Percentiles rank a stretch among this genome's conserved stretches.
phyloP scores from a whole-genome alignment of 2,329 filamentous ascomycete species.

The Fusarium sp. region DNA sequence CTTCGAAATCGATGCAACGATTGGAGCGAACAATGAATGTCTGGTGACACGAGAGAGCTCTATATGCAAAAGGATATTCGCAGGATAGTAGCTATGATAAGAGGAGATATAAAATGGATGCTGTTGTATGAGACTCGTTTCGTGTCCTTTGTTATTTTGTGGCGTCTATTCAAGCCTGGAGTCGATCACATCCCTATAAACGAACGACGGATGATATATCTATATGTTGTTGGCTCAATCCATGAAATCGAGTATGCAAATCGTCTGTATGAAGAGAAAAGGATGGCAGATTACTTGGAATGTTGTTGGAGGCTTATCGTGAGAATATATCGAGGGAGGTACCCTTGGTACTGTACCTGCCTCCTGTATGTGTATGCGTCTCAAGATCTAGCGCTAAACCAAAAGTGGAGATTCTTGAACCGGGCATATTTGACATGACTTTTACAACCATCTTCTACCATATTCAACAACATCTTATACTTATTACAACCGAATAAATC shows the following conservation, averaged over 20 bases:
- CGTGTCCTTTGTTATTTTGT: conserved; percentile 32
- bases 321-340: conserved; percentile 10
- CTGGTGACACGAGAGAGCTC: neutral
- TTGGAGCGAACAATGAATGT: neutral
- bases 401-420: conserved; percentile 18
- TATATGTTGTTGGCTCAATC: neutral
- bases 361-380: neutral
- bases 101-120: neutral
- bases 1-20: neutral
- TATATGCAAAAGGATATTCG: neutral
- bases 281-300: neutral
- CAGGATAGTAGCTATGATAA: neutral
- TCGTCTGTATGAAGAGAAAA: neutral
- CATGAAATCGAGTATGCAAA: neutral
- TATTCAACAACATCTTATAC: neutral
- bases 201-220: neutral
- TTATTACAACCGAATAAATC: neutral
- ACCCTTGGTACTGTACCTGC: neutral
- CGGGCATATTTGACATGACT: conserved; percentile 1
- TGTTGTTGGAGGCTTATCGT: conserved; percentile 27
- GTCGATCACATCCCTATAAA: neutral
- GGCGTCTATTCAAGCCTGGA: conserved; percentile 37
- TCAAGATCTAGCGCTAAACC: conserved; percentile 38
- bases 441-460: conserved; percentile 4
- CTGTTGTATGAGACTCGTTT: conserved; percentile 9